A percentile compares a stretch with the other conserved stretches of the same genome.
phyloP scores from a whole-genome alignment of 2,329 filamentous ascomycete genomes.

The Hypoxylon sp. region DNA sequence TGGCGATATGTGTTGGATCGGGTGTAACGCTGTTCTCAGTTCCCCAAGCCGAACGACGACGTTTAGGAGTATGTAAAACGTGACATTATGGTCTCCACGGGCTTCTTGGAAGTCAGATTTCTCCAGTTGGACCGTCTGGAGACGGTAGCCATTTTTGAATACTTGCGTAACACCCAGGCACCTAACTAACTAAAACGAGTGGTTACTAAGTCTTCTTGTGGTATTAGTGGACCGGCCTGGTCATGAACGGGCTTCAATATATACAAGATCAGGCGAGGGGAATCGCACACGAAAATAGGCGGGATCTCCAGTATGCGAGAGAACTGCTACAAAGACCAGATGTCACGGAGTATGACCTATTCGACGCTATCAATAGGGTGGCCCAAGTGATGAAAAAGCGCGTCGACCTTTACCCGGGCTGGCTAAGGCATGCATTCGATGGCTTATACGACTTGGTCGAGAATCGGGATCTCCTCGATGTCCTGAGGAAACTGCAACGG shows the following conservation, averaged over 20 bases:
- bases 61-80: conserved; percentile 25
- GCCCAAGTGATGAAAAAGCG: conserved; percentile 21
- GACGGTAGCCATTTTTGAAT: not conserved
- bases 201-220: not conserved
- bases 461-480: conserved; percentile 23
- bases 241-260: conserved; percentile 34
- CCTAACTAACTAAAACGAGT: not conserved
- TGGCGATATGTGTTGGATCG: conserved; percentile 41
- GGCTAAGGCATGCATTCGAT: conserved; percentile 38
- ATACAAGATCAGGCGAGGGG: conserved; percentile 30
- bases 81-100: not conserved
- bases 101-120: not conserved
- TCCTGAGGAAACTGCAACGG: conserved; percentile 31
- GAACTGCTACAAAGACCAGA: conserved; percentile 2
- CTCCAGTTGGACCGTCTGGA: not conserved
- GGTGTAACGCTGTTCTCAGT: conserved; percentile 36
- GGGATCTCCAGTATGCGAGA: conserved; percentile 7
- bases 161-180: not conserved
- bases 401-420: conserved; percentile 24
- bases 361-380: conserved; percentile 16
- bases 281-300: not conserved
- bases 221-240: conserved; percentile 31
- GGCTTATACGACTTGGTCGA: conserved; percentile 20
- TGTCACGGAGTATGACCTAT: not conserved
- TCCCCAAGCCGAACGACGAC: conserved; percentile 10